Conservation (phyloP, 768 basidiomycete genomes). For the Amanita inopinata region DNA sequence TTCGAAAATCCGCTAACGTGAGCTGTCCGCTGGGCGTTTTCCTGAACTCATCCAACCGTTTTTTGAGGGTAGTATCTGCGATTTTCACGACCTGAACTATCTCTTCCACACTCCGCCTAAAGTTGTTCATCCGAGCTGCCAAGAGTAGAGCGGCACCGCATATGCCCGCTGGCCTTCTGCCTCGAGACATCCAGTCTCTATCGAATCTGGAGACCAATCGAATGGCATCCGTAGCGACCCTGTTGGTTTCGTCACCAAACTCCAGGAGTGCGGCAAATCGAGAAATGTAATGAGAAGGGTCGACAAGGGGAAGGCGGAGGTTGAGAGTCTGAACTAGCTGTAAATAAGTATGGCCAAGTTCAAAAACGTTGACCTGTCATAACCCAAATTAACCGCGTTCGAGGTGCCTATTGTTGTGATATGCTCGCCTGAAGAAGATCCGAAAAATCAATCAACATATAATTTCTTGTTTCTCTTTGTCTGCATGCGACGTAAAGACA, state of each 20-base stretch:
- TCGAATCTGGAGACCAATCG: slow-evolving; percentile 90
- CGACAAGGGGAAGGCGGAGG: slow-evolving; percentile 79
- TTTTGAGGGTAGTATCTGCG: slow-evolving; percentile 89
- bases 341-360: slow-evolving; percentile 92
- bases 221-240: slow-evolving; percentile 87
- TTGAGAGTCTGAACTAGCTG: slow-evolving; percentile 86
- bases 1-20: slow-evolving; percentile 84
- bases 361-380: slow-evolving; percentile 88
- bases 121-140: slow-evolving; percentile 98
- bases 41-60: slow-evolving; percentile 91
- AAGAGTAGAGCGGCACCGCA: slow-evolving; percentile 93
- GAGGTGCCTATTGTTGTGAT: too few relatives aligned
- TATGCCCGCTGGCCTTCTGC: slow-evolving; percentile 92
- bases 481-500: slow-evolving; percentile 93
- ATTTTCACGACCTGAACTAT: slow-evolving; percentile 99
- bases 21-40: slow-evolving; percentile 77
- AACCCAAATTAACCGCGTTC: background rate
- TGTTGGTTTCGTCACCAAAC: slow-evolving; percentile 90
- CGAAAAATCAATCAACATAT: slow-evolving; percentile 99
- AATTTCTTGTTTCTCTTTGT: slow-evolving; percentile 81
- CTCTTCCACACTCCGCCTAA: slow-evolving; percentile 85
- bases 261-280: slow-evolving; percentile 92
- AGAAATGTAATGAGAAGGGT: slow-evolving; percentile 94
- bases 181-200: slow-evolving; percentile 95
- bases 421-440: slow-evolving; percentile 73